phyloP scores from a whole-genome alignment of 441 rosid species.

The Manihot esculenta region DNA sequence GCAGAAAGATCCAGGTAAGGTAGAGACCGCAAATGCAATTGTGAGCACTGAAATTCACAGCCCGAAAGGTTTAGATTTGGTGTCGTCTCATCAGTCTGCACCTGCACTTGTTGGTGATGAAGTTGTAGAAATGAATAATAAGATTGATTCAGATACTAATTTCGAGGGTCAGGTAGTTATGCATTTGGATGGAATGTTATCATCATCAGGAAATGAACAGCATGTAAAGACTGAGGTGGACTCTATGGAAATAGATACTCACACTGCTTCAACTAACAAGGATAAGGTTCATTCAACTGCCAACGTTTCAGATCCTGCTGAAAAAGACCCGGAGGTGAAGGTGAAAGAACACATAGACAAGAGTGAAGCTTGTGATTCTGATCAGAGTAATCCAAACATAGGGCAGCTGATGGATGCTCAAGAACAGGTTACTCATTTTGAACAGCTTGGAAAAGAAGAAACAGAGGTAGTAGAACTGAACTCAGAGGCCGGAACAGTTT shows the following conservation, averaged over 20 bases:
- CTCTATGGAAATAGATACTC: constrained; percentile 20
- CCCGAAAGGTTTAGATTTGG: constrained; percentile 21
- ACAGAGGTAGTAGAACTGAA: constrained; percentile 21
- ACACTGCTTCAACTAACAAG: constrained; percentile 24
- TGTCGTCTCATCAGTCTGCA: constrained; percentile 16
- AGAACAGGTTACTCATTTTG: constrained; percentile 18
- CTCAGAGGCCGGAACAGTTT: constrained; percentile 15
- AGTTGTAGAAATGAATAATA: constrained; percentile 31
- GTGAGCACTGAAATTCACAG: constrained; percentile 14
- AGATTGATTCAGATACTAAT: constrained; percentile 37
- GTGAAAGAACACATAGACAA: constrained; percentile 13
- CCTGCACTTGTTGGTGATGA: constrained; percentile 34
- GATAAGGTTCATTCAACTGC: constrained; percentile 18
- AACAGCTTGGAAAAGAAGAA: constrained; percentile 23
- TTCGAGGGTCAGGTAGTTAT: constrained; percentile 13
- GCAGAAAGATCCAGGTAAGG: constrained; percentile 23
- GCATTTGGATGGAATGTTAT: constrained; percentile 27
- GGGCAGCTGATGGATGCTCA: constrained; percentile 19
- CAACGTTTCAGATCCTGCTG: constrained; percentile 18
- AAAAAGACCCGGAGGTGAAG: constrained; percentile 18
- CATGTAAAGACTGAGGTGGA: constrained; percentile 25
- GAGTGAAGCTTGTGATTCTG: constrained; percentile 12
- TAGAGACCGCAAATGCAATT: constrained; percentile 19
- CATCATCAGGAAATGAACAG: constrained; percentile 40
- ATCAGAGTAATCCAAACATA: constrained; percentile 16